These are phyloP conservation scores for Aspergillus taichungensis DNA, from an alignment of 495 filamentous ascomycete species.

Conservation along the genomic window DNA sequence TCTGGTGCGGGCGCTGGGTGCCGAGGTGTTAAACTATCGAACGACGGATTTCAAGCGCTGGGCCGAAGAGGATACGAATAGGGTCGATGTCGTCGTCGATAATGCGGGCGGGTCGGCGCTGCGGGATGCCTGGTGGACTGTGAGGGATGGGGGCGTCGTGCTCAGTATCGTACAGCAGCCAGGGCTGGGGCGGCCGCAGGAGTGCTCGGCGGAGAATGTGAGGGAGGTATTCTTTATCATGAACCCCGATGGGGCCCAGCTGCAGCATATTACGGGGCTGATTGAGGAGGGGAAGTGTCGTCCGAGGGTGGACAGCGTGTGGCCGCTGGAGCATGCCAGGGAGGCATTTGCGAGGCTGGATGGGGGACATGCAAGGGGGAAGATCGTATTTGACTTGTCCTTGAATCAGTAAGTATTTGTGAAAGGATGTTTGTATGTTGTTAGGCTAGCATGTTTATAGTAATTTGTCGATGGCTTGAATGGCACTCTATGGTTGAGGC, in stretches of 20 bases:
- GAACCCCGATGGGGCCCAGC: constrained; percentile 27
- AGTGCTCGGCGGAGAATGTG: constrained; percentile 15
- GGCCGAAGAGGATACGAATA: constrained; percentile 15
- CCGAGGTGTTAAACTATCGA: constrained; percentile 41
- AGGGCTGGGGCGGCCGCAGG: constrained; percentile 29
- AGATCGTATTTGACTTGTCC: constrained; percentile 30
- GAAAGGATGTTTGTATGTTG: not conserved
- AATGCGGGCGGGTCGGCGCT: constrained; percentile 38
- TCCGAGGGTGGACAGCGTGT: constrained; percentile 40
- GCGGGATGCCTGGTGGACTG: constrained; percentile 36
- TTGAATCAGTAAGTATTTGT: constrained; percentile 2
- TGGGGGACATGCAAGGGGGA: constrained; percentile 31
- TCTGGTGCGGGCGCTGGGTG: constrained; percentile 37
- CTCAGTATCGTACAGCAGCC: constrained; percentile 46
- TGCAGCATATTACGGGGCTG: constrained; percentile 33
- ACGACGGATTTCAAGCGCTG: constrained; percentile 25
- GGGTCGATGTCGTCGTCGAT: constrained; percentile 47
- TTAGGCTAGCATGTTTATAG: not conserved
- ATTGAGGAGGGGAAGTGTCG: constrained; percentile 33
- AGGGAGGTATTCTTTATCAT: constrained; percentile 38
- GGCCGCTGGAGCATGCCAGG: constrained; percentile 34
- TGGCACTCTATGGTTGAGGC: too few relatives aligned
- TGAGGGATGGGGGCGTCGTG: constrained; percentile 32
- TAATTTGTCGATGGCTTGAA: not conserved
- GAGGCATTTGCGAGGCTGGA: constrained; percentile 37